Base-by-base conservation (phyloP, 2,329 filamentous ascomycete genomes). In the Fusarium sp. region DNA sequence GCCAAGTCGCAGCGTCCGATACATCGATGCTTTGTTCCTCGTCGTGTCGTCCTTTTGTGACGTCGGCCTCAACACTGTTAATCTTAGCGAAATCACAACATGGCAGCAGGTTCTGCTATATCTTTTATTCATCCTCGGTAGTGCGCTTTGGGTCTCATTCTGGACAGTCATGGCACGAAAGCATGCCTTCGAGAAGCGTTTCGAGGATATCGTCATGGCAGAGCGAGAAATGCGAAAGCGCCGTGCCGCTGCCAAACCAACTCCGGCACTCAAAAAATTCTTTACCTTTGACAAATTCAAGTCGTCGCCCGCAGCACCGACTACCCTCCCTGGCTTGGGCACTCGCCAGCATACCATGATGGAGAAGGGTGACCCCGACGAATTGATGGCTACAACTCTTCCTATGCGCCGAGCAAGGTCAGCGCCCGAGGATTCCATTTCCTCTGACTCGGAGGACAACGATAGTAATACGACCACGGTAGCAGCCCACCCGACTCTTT, bases 51-150 rank as follows among this genome's bases (percentile, higher is more conserved):
- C 91, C 50, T 91, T 94, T 84, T 93, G 91, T 8, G 86, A 90
- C 63, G 89, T 91, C 8, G 92, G 92, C 0, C 83, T 94, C 66
- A 94, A 93, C 76, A 92, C 91, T 2, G 87, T 91, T 74, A 90
- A 92, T 77, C 82, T 94, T 27, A 91, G 88, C 65, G 83, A 86
- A 32, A 78, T 94, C 76, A 93, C 90, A 43, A 91, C 89, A 0
- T 92, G 91, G 78, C 92, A 94, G 80, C 93, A 94, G 79, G 82
- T 89, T 32, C 81, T 93, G 43, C 84, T 94, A 11, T 93, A 91
- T 75, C 68, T 91, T 4, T 84, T 93, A 47, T 91, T 94, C 70
- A 84, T 94, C 54, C 79, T 92, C 8, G 93, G 93, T 2, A 91
- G 90, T 64, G 86, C 89, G 14, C 89, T 94, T n/a, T 90, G 91